A percentile compares a stretch with the other conserved stretches of the same genome.
Evolutionary conservation across 306 rosid species (phyloP).

Genomic region (Corylus avellana): DNA sequence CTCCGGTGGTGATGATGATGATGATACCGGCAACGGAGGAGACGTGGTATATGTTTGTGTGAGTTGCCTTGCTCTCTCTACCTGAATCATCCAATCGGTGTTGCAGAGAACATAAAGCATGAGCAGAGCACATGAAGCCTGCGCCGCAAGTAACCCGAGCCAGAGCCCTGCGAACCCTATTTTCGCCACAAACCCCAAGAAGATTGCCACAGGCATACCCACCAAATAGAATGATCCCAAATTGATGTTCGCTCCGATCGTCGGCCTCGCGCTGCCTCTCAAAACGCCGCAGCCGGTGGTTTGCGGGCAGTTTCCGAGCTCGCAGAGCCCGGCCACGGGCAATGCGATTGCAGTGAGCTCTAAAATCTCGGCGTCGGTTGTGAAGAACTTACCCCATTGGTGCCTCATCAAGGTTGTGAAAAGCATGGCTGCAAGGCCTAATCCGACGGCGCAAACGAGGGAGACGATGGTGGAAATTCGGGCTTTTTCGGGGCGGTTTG

Average conservation of each 20-base stretch:
- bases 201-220: constrained; percentile 82
- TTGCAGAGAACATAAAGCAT: constrained; percentile 72
- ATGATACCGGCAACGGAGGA: constrained; percentile 31
- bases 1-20: constrained; percentile 24
- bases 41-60: constrained; percentile 30
- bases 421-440: constrained; percentile 69
- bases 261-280: constrained; percentile 86
- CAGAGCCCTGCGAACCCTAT: constrained; percentile 88
- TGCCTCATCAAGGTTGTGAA: constrained; percentile 73
- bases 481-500: constrained; percentile 71
- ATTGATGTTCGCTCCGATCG: constrained; percentile 83
- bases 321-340: constrained; percentile 84
- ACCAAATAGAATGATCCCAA: constrained; percentile 83
- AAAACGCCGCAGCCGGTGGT: constrained; percentile 91
- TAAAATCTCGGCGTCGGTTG: constrained; percentile 57
- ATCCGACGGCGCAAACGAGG: constrained; percentile 43
- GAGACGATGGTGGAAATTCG: constrained; percentile 78
- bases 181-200: constrained; percentile 60
- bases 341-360: constrained; percentile 72
- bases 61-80: constrained; percentile 58
- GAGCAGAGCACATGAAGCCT: constrained; percentile 71
- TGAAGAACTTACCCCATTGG: constrained; percentile 82
- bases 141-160: constrained; percentile 97
- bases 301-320: constrained; percentile 96
- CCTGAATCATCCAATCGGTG: constrained; percentile 77